Conservation (phyloP, 1,139 yeast species). For the Scheffersomyces stambukii region DNA sequence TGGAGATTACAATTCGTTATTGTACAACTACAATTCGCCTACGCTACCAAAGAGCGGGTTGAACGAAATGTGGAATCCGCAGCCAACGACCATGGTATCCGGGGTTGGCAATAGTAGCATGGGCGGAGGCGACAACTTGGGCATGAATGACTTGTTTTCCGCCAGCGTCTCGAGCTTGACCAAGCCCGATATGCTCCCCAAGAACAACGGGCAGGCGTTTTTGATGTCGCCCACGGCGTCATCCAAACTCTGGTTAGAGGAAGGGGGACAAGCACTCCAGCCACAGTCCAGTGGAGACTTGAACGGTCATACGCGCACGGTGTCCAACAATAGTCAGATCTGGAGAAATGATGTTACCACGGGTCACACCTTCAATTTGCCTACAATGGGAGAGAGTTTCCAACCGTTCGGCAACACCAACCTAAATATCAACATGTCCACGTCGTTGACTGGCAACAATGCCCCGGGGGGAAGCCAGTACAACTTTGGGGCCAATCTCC, state of each 20-base stretch:
- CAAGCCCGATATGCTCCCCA: not conserved
- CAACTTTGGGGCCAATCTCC: too few relatives aligned
- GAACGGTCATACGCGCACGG: conserved; percentile 17
- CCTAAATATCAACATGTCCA: too few relatives aligned
- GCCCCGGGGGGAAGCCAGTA: too few relatives aligned
- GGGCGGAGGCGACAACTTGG: conserved; percentile 1
- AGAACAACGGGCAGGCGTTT: conserved; percentile 5
- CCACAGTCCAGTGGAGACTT: not conserved
- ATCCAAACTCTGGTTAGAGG: conserved; percentile 13
- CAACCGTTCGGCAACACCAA: conserved; percentile 14
- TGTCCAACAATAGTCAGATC: conserved; percentile 24
- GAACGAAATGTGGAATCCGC: conserved; percentile 11
- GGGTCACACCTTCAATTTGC: conserved; percentile 1
- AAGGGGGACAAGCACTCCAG: conserved; percentile 3
- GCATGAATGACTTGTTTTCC: conserved; percentile 2
- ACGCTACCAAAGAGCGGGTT: conserved; percentile 12
- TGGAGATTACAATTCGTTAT: conserved; percentile 10
- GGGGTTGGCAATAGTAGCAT: not conserved
- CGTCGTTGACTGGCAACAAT: too few relatives aligned
- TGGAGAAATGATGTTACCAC: conserved; percentile 24
- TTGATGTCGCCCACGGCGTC: conserved; percentile 11
- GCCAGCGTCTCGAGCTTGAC: not conserved
- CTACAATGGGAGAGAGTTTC: conserved; percentile 2
- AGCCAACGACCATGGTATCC: too few relatives aligned
- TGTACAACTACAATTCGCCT: conserved; percentile 16